Base-by-base conservation (phyloP, 495 filamentous ascomycete genomes). In the Podospora sp. region DNA sequence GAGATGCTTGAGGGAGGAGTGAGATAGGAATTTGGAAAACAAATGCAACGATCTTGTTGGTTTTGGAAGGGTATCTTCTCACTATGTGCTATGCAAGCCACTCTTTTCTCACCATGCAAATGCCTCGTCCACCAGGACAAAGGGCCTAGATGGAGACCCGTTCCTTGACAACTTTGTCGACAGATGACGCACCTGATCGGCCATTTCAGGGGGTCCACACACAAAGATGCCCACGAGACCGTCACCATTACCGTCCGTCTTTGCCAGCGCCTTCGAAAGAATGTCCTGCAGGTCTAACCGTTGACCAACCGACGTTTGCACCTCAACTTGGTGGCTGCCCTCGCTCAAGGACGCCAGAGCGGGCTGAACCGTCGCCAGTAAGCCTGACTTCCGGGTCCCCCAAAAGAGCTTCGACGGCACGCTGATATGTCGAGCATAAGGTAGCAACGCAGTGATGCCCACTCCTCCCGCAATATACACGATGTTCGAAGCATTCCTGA, bases 401-500 rank as follows among this genome's bases (percentile, higher is more conserved):
- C 63, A 75, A 56, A 68, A 72, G 18, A 75, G 62, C 25, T 63
- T 60, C 3, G 65, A 66, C 1, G 67, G 64, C 25, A 16, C 63
- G 40, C 27, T 18, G 18, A 63, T 62, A 27, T 8, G 59, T 16
- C 69, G 69, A 51, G 71, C 60, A 46, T 66, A 69, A 6, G 72
- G 66, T 9, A 76, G 57, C 26, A 72, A 27, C 22, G 68, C 66
- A 1, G 73, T 71, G 53, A 75, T 68, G 8, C 71, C 73, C 1
- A 73, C 75, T 20, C 71, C 69, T 21, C 73, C 71, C 26, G 69
- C 71, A 18, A 77, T 73, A 59, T 68, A 75, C 16, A 75, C 20
- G 5, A 75, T 16, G 21, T 53, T 63, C 14, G 68, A 61, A 50
- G 71, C 69, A 12, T 57, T 61, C 29, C 22, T 49, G 4, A 72